Conservation (phyloP, 768 basidiomycete genomes). For the Kwoniella mangroviensis region DNA sequence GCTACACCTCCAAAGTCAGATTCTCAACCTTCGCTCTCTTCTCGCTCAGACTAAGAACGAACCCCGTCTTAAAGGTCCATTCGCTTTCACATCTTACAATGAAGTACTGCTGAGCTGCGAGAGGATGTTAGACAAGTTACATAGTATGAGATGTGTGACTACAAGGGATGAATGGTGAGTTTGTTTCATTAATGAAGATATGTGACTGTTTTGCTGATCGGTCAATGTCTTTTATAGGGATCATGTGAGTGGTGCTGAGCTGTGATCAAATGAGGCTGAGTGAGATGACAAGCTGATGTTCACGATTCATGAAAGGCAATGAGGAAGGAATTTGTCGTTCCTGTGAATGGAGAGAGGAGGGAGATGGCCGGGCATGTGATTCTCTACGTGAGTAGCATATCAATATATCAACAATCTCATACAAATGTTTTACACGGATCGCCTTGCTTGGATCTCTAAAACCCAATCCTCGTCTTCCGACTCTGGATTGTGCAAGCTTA, state of each 20-base stretch:
- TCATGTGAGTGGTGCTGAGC: constrained; percentile 62
- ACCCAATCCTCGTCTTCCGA: too few relatives aligned
- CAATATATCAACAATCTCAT: too few relatives aligned
- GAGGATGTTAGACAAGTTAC: constrained; percentile 65
- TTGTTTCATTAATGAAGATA: not conserved
- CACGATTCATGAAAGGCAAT: constrained; percentile 65
- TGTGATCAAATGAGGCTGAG: not conserved
- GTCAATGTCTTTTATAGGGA: constrained; percentile 62
- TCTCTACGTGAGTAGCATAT: constrained; percentile 63
- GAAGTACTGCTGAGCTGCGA: constrained; percentile 56
- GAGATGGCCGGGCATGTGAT: constrained; percentile 92
- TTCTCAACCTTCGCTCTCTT: constrained; percentile 83
- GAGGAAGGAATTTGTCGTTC: constrained; percentile 81
- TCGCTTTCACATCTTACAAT: constrained; percentile 83
- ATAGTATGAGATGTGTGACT: constrained; percentile 97
- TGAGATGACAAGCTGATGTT: too few relatives aligned
- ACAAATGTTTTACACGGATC: too few relatives aligned
- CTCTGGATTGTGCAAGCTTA: too few relatives aligned
- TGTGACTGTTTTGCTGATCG: constrained; percentile 9
- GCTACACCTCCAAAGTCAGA: constrained; percentile 85
- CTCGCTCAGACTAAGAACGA: constrained; percentile 88
- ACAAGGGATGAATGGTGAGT: constrained; percentile 87
- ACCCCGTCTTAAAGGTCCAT: constrained; percentile 92
- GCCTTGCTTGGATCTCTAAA: too few relatives aligned
- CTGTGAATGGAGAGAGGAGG: constrained; percentile 83